Evolutionary conservation across 192 early-diverging fungal species (phyloP).

Genomic region (Coemansia sp.): DNA sequence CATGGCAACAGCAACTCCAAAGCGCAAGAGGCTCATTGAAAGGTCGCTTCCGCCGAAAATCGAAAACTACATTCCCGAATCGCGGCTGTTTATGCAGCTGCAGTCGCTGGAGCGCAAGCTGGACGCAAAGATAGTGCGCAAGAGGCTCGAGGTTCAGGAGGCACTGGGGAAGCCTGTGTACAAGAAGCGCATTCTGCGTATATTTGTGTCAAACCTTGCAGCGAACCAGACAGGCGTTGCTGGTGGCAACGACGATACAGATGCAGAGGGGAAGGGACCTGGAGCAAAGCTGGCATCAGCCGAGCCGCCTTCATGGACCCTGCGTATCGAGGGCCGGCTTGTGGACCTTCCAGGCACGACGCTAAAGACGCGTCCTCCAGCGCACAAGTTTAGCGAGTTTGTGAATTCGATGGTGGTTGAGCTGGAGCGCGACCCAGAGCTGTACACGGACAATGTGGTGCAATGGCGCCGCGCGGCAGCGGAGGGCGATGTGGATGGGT

Average conservation of each 20-base stretch:
- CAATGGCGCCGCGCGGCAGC: conserved; percentile 44
- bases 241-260: conserved; percentile 9
- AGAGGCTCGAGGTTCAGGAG: conserved; percentile 87
- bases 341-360: conserved; percentile 66
- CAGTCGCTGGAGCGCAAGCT: conserved; percentile 85
- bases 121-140: conserved; percentile 87
- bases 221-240: conserved; percentile 62
- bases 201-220: conserved; percentile 90
- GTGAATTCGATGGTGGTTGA: conserved; percentile 82
- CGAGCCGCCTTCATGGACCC: conserved; percentile 81
- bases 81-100: conserved; percentile 81
- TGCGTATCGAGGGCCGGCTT: conserved; percentile 86
- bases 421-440: conserved; percentile 72
- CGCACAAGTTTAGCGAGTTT: conserved; percentile 84
- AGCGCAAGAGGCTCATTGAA: conserved; percentile 48
- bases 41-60: conserved; percentile 63
- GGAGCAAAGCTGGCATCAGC: conserved; percentile 43
- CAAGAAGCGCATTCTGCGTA: conserved; percentile 77
- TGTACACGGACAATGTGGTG: conserved; percentile 67
- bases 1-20: conserved; percentile 34
- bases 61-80: conserved; percentile 90
- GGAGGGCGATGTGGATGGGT: conserved; percentile 64
- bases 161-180: conserved; percentile 69
- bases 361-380: conserved; percentile 61
- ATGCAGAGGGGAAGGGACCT: conserved; percentile 10